phyloP scores from a whole-genome alignment of 495 filamentous ascomycete species.

The Tuber brumale region DNA sequence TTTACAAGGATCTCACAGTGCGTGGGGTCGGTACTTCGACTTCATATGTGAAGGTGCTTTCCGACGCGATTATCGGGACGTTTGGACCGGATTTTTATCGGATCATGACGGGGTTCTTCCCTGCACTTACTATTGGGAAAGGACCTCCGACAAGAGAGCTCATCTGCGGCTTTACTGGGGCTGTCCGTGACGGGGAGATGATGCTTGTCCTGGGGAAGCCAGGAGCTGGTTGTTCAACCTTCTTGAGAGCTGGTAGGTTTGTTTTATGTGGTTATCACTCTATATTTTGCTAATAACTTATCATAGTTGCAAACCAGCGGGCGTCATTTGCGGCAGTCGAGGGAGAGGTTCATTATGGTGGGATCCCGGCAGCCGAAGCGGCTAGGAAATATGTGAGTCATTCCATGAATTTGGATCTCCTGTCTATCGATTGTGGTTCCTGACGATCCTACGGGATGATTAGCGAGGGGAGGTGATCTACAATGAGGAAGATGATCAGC shows the following conservation, averaged over 20 bases:
- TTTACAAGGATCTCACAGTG: conserved; percentile 59
- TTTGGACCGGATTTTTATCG: conserved; percentile 51
- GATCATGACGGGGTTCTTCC: conserved; percentile 49
- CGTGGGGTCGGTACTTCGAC: conserved; percentile 48
- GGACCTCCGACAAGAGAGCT: conserved; percentile 53
- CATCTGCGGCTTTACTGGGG: conserved; percentile 71
- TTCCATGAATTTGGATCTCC: not conserved
- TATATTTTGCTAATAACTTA: conserved; percentile 35
- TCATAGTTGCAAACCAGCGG: conserved; percentile 67
- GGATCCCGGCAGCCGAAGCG: conserved; percentile 64
- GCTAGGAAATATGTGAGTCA: conserved; percentile 51
- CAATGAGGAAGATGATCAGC: conserved; percentile 54
- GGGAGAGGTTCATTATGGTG: conserved; percentile 70
- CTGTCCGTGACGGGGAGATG: conserved; percentile 65
- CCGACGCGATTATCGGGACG: conserved; percentile 24
- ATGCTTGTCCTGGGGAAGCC: conserved; percentile 78
- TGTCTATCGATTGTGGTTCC: conserved; percentile 47
- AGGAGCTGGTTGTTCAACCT: conserved; percentile 73
- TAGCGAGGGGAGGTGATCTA: not conserved
- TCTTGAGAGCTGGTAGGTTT: conserved; percentile 46
- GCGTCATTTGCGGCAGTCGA: conserved; percentile 58
- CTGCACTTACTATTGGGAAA: conserved; percentile 40
- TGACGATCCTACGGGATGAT: conserved; percentile 75
- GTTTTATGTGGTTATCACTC: not conserved
- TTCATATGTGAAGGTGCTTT: conserved; percentile 41